Percentiles rank a stretch among this genome's conserved stretches.
Conservation (phyloP, 2,329 filamentous ascomycete species). For the Sporothrix globosa region DNA sequence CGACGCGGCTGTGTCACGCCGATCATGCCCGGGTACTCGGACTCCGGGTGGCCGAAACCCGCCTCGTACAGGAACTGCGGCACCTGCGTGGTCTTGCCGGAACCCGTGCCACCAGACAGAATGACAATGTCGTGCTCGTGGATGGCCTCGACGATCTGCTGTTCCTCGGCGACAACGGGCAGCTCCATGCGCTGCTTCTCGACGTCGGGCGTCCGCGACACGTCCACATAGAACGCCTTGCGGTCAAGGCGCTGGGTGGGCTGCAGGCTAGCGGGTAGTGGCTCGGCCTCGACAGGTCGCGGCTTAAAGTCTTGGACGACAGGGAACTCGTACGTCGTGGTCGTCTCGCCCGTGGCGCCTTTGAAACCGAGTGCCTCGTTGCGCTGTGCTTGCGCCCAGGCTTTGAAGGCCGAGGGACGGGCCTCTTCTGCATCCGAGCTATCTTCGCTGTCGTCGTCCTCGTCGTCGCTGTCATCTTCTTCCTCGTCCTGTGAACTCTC, state of each 20-base stretch:
- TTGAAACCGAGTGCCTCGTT: slow-evolving; percentile 77
- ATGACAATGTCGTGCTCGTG: slow-evolving; percentile 89
- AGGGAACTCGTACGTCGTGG: slow-evolving; percentile 53
- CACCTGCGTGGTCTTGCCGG: slow-evolving; percentile 95
- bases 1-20: slow-evolving; percentile 92
- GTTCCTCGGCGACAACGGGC: slow-evolving; percentile 91
- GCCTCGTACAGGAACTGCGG: slow-evolving; percentile 96
- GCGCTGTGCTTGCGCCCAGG: slow-evolving; percentile 85
- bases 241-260: slow-evolving; percentile 63
- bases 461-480: slow-evolving; percentile 40
- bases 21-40: slow-evolving; percentile 86
- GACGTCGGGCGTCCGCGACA: slow-evolving; percentile 71
- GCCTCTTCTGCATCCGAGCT: slow-evolving; percentile 38
- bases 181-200: slow-evolving; percentile 77
- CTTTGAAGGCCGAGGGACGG: slow-evolving; percentile 75
- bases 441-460: slow-evolving; percentile 42
- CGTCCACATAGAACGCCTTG: slow-evolving; percentile 75
- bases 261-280: slow-evolving; percentile 67
- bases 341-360: slow-evolving; percentile 44
- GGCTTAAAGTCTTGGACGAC: slow-evolving; percentile 66
- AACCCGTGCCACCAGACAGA: slow-evolving; percentile 92
- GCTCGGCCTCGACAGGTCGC: slow-evolving; percentile 69
- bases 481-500: slow-evolving; percentile 32
- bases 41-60: slow-evolving; percentile 78
- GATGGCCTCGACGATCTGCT: slow-evolving; percentile 97